These are phyloP conservation scores for Dalbergia cochinchinensis DNA, from an alignment of 306 rosid genomes.

Conservation along the genomic window DNA sequence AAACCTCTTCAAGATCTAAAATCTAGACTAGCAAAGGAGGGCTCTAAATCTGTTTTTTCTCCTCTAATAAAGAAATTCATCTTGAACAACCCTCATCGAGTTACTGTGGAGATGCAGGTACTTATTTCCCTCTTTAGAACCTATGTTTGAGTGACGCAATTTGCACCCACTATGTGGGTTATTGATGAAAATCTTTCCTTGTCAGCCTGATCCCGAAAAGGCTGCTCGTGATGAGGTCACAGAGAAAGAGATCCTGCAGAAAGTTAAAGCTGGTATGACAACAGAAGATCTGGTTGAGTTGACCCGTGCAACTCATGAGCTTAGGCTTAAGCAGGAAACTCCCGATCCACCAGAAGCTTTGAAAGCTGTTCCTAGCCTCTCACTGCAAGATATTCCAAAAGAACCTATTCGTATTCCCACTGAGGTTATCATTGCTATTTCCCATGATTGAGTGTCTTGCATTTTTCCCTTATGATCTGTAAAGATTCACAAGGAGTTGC, in stretches of 20 bases:
- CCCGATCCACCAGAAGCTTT: constrained; percentile 98
- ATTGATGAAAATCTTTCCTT: constrained; percentile 40
- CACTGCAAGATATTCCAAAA: constrained; percentile 91
- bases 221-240: constrained; percentile 85
- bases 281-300: constrained; percentile 90
- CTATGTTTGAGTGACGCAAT: constrained; percentile 33
- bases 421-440: constrained; percentile 64
- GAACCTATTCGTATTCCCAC: constrained; percentile 83
- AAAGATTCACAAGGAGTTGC: constrained; percentile 33
- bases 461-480: constrained; percentile 37
- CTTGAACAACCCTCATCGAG: constrained; percentile 87
- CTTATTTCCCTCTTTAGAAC: constrained; percentile 17
- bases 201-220: constrained; percentile 95
- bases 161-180: constrained; percentile 36
- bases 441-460: constrained; percentile 25
- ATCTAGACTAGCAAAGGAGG: constrained; percentile 85
- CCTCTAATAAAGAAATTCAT: constrained; percentile 89
- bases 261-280: constrained; percentile 86
- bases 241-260: constrained; percentile 76
- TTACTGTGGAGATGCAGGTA: constrained; percentile 98
- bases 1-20: constrained; percentile 87
- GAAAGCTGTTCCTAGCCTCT: constrained; percentile 92
- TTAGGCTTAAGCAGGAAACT: constrained; percentile 90
- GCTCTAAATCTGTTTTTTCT: constrained; percentile 88
- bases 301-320: constrained; percentile 85